Conservation (phyloP, 2,329 filamentous ascomycete species). For the Hypoxylon sp. region DNA sequence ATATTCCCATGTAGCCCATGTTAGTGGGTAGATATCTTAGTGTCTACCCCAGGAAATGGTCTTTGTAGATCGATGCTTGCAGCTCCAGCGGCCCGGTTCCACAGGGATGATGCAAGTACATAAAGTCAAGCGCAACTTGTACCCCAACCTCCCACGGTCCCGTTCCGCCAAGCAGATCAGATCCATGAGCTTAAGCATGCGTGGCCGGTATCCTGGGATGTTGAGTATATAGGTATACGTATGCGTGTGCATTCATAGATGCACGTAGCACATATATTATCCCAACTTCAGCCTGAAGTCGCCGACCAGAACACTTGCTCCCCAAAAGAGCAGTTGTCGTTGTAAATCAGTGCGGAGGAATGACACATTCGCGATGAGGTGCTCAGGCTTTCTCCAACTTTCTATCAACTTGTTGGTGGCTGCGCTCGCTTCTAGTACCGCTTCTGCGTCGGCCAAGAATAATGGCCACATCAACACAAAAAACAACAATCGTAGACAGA, state of each 20-base stretch:
- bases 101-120: slow-evolving; percentile 26
- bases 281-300: slow-evolving; percentile 42
- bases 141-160: slow-evolving; percentile 29
- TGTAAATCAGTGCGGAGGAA: slow-evolving; percentile 30
- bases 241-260: slow-evolving; percentile 10
- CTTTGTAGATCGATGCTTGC: slow-evolving; percentile 25
- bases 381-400: slow-evolving; percentile 36
- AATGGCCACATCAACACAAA: slow-evolving; percentile 20
- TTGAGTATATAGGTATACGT: slow-evolving; percentile 18
- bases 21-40: slow-evolving; percentile 4
- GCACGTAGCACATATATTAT: slow-evolving; percentile 36
- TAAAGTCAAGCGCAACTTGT: slow-evolving; percentile 20
- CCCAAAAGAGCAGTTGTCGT: slow-evolving; percentile 35
- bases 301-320: slow-evolving; percentile 11
- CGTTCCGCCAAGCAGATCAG: slow-evolving; percentile 22
- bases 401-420: slow-evolving; percentile 25
- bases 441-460: slow-evolving; percentile 23
- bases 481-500: slow-evolving; percentile 34
- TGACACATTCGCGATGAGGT: slow-evolving; percentile 39
- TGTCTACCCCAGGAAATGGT: slow-evolving; percentile 10
- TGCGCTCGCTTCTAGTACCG: slow-evolving; percentile 16
- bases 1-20: no score
- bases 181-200: slow-evolving; percentile 23
- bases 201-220: slow-evolving; percentile 11
- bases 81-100: slow-evolving; percentile 27